Evolutionary conservation across 169 alveolate genomes (phyloP).

Genomic region (Plasmodium coatneyi): DNA sequence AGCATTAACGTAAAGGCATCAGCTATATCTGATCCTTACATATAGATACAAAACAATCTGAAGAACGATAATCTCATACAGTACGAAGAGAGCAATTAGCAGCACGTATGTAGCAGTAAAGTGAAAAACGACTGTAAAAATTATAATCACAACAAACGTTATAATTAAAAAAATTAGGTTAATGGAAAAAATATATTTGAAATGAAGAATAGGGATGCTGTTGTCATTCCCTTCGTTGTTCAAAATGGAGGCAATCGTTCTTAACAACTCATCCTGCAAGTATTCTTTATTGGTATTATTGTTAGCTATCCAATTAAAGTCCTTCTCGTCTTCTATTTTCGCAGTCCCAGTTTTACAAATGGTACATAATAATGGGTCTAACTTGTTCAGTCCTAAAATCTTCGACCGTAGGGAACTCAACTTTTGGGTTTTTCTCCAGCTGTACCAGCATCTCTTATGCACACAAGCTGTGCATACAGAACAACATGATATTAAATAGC

Average conservation of each 20-base stretch:
- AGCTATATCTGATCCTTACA: conserved; percentile 24
- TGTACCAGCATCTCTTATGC: conserved; percentile 73
- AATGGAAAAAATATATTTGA: conserved; percentile 47
- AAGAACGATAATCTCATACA: conserved; percentile 55
- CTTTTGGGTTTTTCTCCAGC: conserved; percentile 45
- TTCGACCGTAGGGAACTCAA: conserved; percentile 63
- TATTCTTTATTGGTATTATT: conserved; percentile 43
- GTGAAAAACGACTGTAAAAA: conserved; percentile 31
- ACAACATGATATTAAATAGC: conserved; percentile 40
- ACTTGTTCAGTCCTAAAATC: conserved; percentile 46
- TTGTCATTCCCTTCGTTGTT: conserved; percentile 37
- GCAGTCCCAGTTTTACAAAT: conserved; percentile 75
- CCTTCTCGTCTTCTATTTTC: conserved; percentile 63
- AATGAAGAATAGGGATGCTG: conserved; percentile 19
- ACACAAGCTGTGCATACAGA: conserved; percentile 73
- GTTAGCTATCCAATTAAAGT: conserved; percentile 35
- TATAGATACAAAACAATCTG: conserved; percentile 53
- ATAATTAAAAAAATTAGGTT: conserved; percentile 48
- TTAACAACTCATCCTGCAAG: conserved; percentile 69
- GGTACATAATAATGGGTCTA: conserved; percentile 68
- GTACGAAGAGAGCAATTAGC: conserved; percentile 23
- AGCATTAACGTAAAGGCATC: background rate
- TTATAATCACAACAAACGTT: background rate
- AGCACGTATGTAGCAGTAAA: conserved; percentile 40
- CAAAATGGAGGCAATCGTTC: conserved; percentile 44